phyloP scores from a whole-genome alignment of 495 filamentous ascomycete species.

The Hypoxylon cercidicola region DNA sequence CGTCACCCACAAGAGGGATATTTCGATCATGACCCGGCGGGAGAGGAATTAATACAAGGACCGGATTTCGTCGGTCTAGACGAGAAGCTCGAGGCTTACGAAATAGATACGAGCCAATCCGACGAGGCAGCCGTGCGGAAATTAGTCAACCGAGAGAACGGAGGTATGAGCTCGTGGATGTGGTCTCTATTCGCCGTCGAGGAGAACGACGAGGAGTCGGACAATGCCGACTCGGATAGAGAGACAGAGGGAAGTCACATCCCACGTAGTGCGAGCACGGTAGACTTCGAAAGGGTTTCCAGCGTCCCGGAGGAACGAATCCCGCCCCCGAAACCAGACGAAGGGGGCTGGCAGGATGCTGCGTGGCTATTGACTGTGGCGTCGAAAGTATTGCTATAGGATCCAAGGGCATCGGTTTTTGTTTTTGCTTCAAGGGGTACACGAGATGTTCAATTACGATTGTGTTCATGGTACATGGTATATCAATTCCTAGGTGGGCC shows the following conservation, averaged over 20 bases:
- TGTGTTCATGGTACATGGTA: constrained; percentile 22
- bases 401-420: constrained; percentile 10
- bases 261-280: constrained; percentile 46
- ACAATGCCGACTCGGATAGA: constrained; percentile 54
- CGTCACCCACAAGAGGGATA: constrained; percentile 56
- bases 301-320: constrained; percentile 42
- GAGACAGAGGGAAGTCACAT: constrained; percentile 46
- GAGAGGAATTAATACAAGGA: constrained; percentile 54
- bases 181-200: constrained; percentile 82
- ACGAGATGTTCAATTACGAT: constrained; percentile 13
- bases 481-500: constrained; percentile 14
- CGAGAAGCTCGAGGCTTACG: constrained; percentile 56
- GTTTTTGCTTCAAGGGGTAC: constrained; percentile 11
- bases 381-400: constrained; percentile 73
- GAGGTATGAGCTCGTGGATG: constrained; percentile 79
- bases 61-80: constrained; percentile 71
- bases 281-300: constrained; percentile 44
- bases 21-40: constrained; percentile 50
- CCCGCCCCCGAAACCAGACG: constrained; percentile 58
- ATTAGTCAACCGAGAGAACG: constrained; percentile 67
- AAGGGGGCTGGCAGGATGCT: constrained; percentile 82
- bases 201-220: constrained; percentile 63
- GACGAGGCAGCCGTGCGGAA: constrained; percentile 67
- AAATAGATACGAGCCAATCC: constrained; percentile 52
- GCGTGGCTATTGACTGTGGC: constrained; percentile 84